Conservation (phyloP, 805 yeast species). For the Ogataea zsoltii region DNA sequence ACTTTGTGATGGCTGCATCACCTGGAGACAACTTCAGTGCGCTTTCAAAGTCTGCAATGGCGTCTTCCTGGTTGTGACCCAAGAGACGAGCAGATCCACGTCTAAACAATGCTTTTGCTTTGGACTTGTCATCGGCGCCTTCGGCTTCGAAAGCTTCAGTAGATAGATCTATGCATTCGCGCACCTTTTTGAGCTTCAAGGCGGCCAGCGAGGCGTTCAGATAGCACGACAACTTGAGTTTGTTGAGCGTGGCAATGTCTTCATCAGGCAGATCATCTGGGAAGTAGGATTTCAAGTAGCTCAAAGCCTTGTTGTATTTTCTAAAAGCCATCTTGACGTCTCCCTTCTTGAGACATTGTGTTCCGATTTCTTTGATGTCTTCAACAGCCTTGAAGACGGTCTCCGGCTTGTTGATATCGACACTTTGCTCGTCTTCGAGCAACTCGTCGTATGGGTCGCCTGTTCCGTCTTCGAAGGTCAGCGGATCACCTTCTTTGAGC, state of each 20-base stretch:
- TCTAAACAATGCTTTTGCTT: conserved; percentile 85
- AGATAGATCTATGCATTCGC: conserved; percentile 58
- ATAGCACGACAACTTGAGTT: conserved; percentile 61
- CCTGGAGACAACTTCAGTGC: conserved; percentile 67
- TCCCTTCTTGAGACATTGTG: conserved; percentile 68
- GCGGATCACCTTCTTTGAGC: conserved; percentile 56
- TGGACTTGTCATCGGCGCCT: conserved; percentile 59
- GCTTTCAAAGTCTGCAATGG: conserved; percentile 61
- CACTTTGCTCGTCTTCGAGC: conserved; percentile 69
- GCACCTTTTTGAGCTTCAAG: conserved; percentile 58
- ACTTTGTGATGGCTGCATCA: conserved; percentile 71
- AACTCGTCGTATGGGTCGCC: conserved; percentile 82
- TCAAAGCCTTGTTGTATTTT: conserved; percentile 74
- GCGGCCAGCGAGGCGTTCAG: conserved; percentile 77
- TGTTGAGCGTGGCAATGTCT: conserved; percentile 48
- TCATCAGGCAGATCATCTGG: conserved; percentile 67
- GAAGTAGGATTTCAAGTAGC: conserved; percentile 68
- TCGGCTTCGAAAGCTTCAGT: conserved; percentile 66
- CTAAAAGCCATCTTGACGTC: conserved; percentile 54
- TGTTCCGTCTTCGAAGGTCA: conserved; percentile 66
- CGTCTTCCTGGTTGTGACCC: conserved; percentile 68
- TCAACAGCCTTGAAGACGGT: conserved; percentile 67
- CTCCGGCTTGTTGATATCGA: conserved; percentile 60
- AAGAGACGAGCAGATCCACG: conserved; percentile 73
- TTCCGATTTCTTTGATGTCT: conserved; percentile 74